Evolutionary conservation across 441 rosid genomes (phyloP), one percentile per base, ranked within the genome.

Genomic region (Pelargonium myrrhifolium): DNA sequence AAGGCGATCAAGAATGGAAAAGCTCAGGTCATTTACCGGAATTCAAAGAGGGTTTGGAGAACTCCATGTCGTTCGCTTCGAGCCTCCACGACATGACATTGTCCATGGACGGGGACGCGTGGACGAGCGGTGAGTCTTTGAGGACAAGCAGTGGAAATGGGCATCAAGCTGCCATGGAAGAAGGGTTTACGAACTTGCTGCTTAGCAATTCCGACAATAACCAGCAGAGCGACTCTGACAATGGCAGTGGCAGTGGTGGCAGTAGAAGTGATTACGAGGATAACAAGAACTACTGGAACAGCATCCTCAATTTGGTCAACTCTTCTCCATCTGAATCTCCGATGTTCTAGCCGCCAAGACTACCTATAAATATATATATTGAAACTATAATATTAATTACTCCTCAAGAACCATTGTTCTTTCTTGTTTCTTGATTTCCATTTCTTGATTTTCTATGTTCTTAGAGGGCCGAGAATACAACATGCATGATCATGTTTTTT

Each of bases 221-320:
- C 64, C n/a, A n/a, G n/a, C 85, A 69, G 78, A 82, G 77, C 39
- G 71, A 83, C 47, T 80, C 87, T 0, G 83, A 81, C 6, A 75
- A 81, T 22, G 82, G 81, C 14, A 69, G 72, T 26, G 76, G 31
- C 21, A 66, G 75, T 18, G 67, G 80, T 66, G 69, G 89, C 8
- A 15, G 56, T 15, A 49, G 56, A 18, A 49, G 56, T 49, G 56
- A 76, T 76, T 84, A 84, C 21, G 96, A 88, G 71, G 99, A 93
- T 72, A 92, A 88, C 77, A 94, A 92, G 87, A 89, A 87, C 73
- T 94, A 94, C 66, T 94, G 99, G 99, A 89, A 88, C 65, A 92
- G 86, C 68, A 94, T 94, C 79, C 97, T 94, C 71, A 87, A 85
- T 79, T 80, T 89, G 90, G 94, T 94, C 69, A 86, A 94, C 70